A percentile compares a stretch with the other conserved stretches of the same genome.
Conservation (phyloP, 1,284 basidiomycete genomes). For the Naganishia sp. region DNA sequence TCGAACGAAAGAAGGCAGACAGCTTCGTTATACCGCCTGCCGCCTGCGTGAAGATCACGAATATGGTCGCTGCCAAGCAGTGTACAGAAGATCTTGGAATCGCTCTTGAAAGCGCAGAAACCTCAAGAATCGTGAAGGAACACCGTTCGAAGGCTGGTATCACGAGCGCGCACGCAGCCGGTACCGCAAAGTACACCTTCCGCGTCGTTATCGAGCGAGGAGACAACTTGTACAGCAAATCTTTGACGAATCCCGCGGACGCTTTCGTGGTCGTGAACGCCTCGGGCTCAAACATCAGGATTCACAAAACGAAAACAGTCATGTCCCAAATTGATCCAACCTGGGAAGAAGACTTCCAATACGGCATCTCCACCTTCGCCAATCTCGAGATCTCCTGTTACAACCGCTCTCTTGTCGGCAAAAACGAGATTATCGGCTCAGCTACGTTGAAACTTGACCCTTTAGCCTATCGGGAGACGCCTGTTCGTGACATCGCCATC, state of each 20-base stretch:
- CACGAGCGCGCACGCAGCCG: slow-evolving; percentile 1
- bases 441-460: slow-evolving; percentile 49
- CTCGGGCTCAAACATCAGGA: slow-evolving; percentile 41
- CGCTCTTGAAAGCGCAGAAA: slow-evolving; percentile 50
- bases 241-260: slow-evolving; percentile 45
- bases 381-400: slow-evolving; percentile 45
- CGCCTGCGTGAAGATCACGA: slow-evolving; percentile 52
- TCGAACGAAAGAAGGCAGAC: slow-evolving; percentile 47
- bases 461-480: slow-evolving; percentile 37
- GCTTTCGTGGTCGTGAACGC: slow-evolving; percentile 47
- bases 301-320: slow-evolving; percentile 51
- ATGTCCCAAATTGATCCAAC: slow-evolving; percentile 49
- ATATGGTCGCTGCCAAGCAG: slow-evolving; percentile 47
- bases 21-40: slow-evolving; percentile 45
- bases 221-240: slow-evolving; percentile 44
- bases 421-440: slow-evolving; percentile 49
- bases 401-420: slow-evolving; percentile 51
- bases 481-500: slow-evolving; percentile 45
- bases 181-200: slow-evolving; percentile 40
- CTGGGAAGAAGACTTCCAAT: slow-evolving; percentile 51
- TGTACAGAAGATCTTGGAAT: slow-evolving; percentile 47
- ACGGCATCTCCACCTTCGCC: slow-evolving; percentile 41
- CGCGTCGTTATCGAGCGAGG: slow-evolving; percentile 46
- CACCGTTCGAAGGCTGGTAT: slow-evolving; percentile 34
- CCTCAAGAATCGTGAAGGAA: slow-evolving; percentile 44